These are phyloP conservation scores for Alternaria longipes DNA, from an alignment of 2,329 filamentous ascomycete genomes.

Conservation along the genomic window DNA sequence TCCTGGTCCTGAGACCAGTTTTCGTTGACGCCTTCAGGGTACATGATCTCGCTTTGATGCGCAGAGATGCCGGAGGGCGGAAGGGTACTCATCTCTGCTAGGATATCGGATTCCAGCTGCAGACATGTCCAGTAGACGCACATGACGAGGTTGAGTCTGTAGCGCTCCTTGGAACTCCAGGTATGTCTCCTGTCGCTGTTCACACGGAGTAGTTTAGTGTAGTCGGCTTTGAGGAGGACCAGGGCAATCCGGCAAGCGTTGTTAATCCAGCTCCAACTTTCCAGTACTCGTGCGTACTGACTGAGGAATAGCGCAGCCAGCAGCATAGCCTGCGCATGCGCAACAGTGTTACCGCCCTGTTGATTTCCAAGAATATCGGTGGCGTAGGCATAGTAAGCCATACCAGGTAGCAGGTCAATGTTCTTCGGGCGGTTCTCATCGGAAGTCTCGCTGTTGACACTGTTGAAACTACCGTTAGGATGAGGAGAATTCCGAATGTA, in stretches of 20 bases:
- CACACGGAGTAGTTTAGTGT: slow-evolving; percentile 39
- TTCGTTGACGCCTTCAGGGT: slow-evolving; percentile 68
- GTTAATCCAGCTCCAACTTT: slow-evolving; percentile 79
- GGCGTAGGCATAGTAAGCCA: slow-evolving; percentile 89
- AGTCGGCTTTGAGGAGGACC: slow-evolving; percentile 74
- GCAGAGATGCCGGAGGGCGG: slow-evolving; percentile 68
- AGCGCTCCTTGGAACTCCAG: slow-evolving; percentile 37
- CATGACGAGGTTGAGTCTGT: slow-evolving; percentile 54
- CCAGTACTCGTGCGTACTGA: slow-evolving; percentile 84
- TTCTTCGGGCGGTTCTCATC: slow-evolving; percentile 62
- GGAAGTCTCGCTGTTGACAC: slow-evolving; percentile 38
- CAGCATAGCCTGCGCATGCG: slow-evolving; percentile 84
- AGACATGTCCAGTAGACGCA: slow-evolving; percentile 92
- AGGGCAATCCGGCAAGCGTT: slow-evolving; percentile 69
- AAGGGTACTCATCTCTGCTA: slow-evolving; percentile 79
- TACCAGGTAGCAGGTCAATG: slow-evolving; percentile 84
- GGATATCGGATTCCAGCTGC: slow-evolving; percentile 91
- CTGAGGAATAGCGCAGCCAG: slow-evolving; percentile 89
- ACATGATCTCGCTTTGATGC: slow-evolving; percentile 69
- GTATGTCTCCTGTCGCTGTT: slow-evolving; percentile 26
- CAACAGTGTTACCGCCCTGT: slow-evolving; percentile 78
- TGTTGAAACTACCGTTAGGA: slow-evolving; percentile 48
- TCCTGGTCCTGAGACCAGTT: slow-evolving; percentile 32
- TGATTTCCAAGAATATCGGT: slow-evolving; percentile 87
- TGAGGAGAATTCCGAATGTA: slow-evolving; percentile 48